A percentile compares a stretch with the other conserved stretches of the same genome.
These are phyloP conservation scores for Vickermania spadyakhi DNA, from an alignment of 208 protist genomes.

Conservation along the genomic window DNA sequence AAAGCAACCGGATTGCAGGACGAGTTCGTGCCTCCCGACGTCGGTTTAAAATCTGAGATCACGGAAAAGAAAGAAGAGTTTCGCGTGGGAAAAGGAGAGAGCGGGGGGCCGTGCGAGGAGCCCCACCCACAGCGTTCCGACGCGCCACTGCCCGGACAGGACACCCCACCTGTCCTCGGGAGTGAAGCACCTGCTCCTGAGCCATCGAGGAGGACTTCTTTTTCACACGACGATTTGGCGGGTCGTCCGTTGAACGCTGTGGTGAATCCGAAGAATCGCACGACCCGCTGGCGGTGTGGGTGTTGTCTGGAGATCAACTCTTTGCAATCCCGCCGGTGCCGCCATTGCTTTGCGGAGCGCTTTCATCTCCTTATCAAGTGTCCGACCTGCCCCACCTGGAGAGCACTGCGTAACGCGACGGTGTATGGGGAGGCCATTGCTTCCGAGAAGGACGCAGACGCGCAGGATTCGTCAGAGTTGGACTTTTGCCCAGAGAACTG, in stretches of 20 bases:
- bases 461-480: slow-evolving; percentile 9
- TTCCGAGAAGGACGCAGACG: slow-evolving; percentile 3
- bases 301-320: slow-evolving; percentile 56
- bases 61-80: no score
- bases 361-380: slow-evolving; percentile 43
- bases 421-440: slow-evolving; percentile 18
- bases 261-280: slow-evolving; percentile 48
- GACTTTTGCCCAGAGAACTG: slow-evolving; percentile 44
- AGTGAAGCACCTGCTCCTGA: background rate
- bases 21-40: background rate
- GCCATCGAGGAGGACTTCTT: background rate
- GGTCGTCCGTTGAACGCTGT: slow-evolving; percentile 42
- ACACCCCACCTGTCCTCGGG: background rate
- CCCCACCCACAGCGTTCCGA: slow-evolving; percentile 24
- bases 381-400: slow-evolving; percentile 16
- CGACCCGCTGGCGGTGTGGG: slow-evolving; percentile 52
- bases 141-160: slow-evolving; percentile 24
- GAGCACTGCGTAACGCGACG: slow-evolving; percentile 24
- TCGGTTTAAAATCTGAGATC: no score
- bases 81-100: slow-evolving; percentile 27
- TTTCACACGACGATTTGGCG: slow-evolving; percentile 15
- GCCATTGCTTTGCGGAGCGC: slow-evolving; percentile 39
- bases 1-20: background rate
- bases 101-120: slow-evolving; percentile 33
- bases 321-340: slow-evolving; percentile 30